Percentiles rank a stretch among this genome's conserved stretches.
phyloP scores from a whole-genome alignment of 306 rosid species.

The Vachellia collinsii region DNA sequence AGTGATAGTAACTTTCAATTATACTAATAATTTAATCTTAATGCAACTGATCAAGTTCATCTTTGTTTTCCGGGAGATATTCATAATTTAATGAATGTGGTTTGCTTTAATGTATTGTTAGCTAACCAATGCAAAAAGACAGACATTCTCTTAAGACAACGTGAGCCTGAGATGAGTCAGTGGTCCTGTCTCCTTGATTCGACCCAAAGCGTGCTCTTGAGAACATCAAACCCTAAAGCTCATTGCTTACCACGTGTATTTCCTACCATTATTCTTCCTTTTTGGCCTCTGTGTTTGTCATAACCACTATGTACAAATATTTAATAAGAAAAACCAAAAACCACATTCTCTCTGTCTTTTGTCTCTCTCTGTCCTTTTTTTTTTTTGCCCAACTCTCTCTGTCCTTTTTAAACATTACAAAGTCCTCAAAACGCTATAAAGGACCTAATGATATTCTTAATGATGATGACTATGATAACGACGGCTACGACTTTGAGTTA shows the following conservation, averaged over 20 bases:
- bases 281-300: constrained; percentile 52
- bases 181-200: constrained; percentile 99
- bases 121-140: constrained; percentile 60
- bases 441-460: constrained; percentile 62
- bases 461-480: constrained; percentile 61
- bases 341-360: not conserved
- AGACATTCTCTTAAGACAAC: constrained; percentile 82
- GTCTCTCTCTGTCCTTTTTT: not conserved
- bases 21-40: not conserved
- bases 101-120: constrained; percentile 22
- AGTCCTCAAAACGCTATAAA: constrained; percentile 27
- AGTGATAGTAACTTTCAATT: constrained; percentile 45
- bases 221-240: constrained; percentile 59
- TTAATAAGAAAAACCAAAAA: not conserved
- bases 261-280: constrained; percentile 52
- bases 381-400: too few species aligned
- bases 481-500: constrained; percentile 39
- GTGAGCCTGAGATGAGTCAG: constrained; percentile 63
- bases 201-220: constrained; percentile 99
- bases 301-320: constrained; percentile 11
- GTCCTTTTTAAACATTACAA: constrained; percentile 32
- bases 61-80: not conserved
- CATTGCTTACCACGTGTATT: constrained; percentile 88
- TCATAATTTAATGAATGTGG: not conserved
- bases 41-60: constrained; percentile 29